A percentile compares a stretch with the other conserved stretches of the same genome.
Conservation (phyloP, 1,139 yeast genomes). For the Kluyveromyces sp. region DNA sequence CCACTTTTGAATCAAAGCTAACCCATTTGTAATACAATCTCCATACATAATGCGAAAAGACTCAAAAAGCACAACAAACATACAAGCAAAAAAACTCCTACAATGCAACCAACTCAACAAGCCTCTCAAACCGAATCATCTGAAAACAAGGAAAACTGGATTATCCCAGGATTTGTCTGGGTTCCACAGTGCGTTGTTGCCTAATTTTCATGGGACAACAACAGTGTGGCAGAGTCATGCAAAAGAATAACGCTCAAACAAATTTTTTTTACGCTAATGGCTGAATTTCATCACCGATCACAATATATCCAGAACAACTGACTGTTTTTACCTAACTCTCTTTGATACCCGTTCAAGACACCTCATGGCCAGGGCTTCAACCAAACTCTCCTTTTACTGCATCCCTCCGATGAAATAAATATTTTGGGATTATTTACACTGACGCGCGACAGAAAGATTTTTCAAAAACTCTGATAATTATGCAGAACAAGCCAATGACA, state of each 20-base stretch:
- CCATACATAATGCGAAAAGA: background rate
- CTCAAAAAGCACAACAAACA: background rate
- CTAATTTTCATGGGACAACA: no score
- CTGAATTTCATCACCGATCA: background rate
- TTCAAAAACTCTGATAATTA: background rate
- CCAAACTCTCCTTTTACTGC: no score
- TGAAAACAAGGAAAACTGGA: slow-evolving; percentile 30
- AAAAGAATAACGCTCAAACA: no score
- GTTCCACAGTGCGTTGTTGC: slow-evolving; percentile 28
- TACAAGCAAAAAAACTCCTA: slow-evolving; percentile 2
- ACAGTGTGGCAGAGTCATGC: no score
- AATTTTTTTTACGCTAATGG: no score
- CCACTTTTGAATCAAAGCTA: background rate
- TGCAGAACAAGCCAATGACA: background rate
- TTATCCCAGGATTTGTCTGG: slow-evolving; percentile 22
- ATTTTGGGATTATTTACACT: background rate
- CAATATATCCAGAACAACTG: background rate
- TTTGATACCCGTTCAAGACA: background rate
- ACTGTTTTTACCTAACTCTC: background rate
- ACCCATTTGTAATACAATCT: background rate
- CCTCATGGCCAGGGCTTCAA: no score
- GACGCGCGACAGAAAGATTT: slow-evolving; percentile 1
- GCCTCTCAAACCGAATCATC: slow-evolving; percentile 23
- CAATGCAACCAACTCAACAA: slow-evolving; percentile 28
- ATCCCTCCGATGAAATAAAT: no score